These are phyloP conservation scores for Amanita thiersii DNA, from an alignment of 768 basidiomycete genomes.

Conservation along the genomic window DNA sequence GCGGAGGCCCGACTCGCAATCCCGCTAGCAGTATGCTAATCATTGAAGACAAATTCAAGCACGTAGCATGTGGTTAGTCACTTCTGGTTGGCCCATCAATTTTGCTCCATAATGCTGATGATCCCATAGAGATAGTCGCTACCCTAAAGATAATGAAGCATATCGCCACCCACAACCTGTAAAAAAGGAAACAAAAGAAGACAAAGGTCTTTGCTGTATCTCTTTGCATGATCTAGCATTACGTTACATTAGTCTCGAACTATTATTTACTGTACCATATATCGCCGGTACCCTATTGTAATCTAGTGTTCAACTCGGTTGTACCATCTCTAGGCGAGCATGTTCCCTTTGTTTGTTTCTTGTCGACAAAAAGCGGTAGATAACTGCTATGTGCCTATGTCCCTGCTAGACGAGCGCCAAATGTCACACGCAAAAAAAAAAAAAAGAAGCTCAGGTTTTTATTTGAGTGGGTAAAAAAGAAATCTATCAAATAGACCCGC, in stretches of 20 bases:
- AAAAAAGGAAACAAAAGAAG: no score
- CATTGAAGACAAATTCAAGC: constrained; percentile 50
- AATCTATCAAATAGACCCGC: no score
- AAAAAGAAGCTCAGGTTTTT: no score
- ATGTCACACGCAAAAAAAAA: no score
- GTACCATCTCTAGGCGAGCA: no score
- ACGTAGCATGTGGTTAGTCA: constrained; percentile 47
- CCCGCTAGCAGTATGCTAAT: constrained; percentile 59
- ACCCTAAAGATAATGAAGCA: constrained; percentile 59
- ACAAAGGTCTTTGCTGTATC: no score
- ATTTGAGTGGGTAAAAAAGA: no score
- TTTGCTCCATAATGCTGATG: constrained; percentile 5
- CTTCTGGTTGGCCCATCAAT: neutral
- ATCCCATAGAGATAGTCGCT: constrained; percentile 44
- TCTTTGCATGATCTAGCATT: neutral
- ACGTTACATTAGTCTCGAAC: neutral
- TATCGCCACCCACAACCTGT: constrained; percentile 37
- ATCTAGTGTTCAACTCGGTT: neutral
- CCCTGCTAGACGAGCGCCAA: neutral
- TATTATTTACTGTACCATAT: neutral
- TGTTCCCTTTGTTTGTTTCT: neutral
- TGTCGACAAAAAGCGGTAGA: neutral
- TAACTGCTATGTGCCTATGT: neutral
- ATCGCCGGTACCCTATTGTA: constrained; percentile 3
- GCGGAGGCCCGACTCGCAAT: constrained; percentile 43